phyloP scores from a whole-genome alignment of 345 rosid species.

The Corchorus capsularis region DNA sequence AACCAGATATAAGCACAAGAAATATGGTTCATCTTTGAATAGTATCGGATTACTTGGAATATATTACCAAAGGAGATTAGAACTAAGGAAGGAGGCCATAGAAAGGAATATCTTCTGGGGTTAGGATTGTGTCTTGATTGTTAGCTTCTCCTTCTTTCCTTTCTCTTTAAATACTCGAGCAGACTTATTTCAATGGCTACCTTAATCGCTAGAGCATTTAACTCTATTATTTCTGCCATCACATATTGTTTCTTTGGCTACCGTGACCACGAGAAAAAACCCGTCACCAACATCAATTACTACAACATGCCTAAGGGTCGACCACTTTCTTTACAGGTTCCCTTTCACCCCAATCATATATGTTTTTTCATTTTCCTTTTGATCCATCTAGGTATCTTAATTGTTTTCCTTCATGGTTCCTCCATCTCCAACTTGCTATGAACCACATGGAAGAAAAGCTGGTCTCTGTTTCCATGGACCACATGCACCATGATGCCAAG shows the following conservation, averaged over 20 bases:
- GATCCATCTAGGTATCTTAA: conserved; percentile 7
- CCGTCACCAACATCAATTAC: conserved; percentile 26
- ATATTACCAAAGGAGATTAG: conserved; percentile 38
- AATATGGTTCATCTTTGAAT: conserved; percentile 23
- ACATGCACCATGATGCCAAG: neutral
- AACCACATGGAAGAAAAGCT: neutral
- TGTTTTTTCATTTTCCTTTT: neutral
- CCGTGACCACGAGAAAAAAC: conserved; percentile 31
- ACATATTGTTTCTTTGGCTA: conserved; percentile 57
- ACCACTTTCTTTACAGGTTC: conserved; percentile 92
- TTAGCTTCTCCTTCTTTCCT: conserved; percentile 21
- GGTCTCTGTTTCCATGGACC: neutral
- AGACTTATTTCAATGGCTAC: conserved; percentile 40
- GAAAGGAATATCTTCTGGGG: conserved; percentile 56
- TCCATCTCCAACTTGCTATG: neutral
- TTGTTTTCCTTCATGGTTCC: neutral
- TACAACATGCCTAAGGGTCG: conserved; percentile 65
- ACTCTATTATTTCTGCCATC: conserved; percentile 55
- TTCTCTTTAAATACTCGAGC: conserved; percentile 32
- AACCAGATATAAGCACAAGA: conserved; percentile 29
- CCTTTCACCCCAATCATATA: conserved; percentile 12
- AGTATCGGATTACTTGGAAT: conserved; percentile 41
- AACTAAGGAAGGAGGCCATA: conserved; percentile 39
- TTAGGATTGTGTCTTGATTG: conserved; percentile 20
- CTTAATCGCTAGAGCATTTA: conserved; percentile 46